Conservation (phyloP, 192 early-diverging fungal species). For the Backusella tarrabulga region DNA sequence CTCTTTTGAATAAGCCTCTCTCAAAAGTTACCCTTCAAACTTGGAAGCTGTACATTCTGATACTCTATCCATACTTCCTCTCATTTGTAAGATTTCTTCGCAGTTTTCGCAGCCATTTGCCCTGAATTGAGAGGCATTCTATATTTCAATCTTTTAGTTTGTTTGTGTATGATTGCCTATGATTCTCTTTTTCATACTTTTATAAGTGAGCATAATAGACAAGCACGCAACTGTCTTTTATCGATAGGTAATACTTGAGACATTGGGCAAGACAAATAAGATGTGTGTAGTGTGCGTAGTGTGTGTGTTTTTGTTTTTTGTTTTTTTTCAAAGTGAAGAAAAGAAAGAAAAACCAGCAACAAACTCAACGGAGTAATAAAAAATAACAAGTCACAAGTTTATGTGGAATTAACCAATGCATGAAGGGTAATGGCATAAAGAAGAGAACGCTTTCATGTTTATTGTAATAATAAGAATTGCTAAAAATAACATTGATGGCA, state of each 20-base stretch:
- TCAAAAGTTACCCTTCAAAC: constrained; percentile 64
- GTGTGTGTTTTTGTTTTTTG: too few species aligned
- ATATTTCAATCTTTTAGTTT: not conserved
- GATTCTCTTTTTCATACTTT: constrained; percentile 44
- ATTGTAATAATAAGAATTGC: too few species aligned
- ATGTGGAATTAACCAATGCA: too few species aligned
- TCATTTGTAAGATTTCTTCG: constrained; percentile 70
- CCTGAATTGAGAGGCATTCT: constrained; percentile 71
- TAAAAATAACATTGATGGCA: too few species aligned
- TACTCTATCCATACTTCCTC: constrained; percentile 60
- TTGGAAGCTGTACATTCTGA: constrained; percentile 76
- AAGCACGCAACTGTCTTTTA: constrained; percentile 74
- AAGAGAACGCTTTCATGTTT: too few species aligned
- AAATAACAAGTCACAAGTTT: too few species aligned
- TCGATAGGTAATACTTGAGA: constrained; percentile 51
- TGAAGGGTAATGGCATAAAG: too few species aligned
- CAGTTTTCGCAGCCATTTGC: constrained; percentile 81
- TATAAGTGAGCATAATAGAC: constrained; percentile 77
- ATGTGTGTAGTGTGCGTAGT: not conserved
- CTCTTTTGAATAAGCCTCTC: not conserved
- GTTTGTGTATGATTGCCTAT: not conserved
- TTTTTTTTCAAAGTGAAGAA: not conserved
- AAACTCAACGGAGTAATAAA: not conserved
- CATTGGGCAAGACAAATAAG: constrained; percentile 10
- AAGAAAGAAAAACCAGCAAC: not conserved